Conservation (phyloP, 192 early-diverging fungal species). For the Phlyctochytrium arcticum region DNA sequence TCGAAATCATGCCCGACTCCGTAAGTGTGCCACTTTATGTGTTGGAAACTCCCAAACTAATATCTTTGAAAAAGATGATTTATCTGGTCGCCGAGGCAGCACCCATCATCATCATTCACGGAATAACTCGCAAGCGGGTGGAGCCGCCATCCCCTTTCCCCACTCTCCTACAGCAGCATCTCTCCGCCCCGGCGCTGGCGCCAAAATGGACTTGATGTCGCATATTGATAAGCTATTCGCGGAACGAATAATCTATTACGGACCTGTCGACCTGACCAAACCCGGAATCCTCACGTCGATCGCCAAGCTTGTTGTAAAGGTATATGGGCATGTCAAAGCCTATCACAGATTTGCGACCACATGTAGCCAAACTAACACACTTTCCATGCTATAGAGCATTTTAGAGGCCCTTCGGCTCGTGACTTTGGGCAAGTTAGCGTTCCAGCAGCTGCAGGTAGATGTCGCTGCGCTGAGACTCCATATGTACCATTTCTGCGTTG, state of each 20-base stretch:
- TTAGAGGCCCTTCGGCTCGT: slow-evolving; percentile 53
- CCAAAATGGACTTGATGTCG: slow-evolving; percentile 49
- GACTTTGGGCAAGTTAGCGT: slow-evolving; percentile 45
- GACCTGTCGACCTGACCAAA: slow-evolving; percentile 50
- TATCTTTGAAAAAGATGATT: background rate
- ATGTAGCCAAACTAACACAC: background rate
- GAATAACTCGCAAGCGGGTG: too few species aligned
- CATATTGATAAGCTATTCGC: slow-evolving; percentile 70
- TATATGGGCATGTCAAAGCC: slow-evolving; percentile 24
- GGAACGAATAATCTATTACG: slow-evolving; percentile 62
- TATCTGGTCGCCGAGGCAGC: background rate
- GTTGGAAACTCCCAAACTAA: background rate
- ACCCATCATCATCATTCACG: slow-evolving; percentile 11
- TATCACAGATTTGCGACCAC: background rate
- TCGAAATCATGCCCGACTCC: background rate
- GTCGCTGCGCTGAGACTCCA: slow-evolving; percentile 43
- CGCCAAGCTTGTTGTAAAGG: slow-evolving; percentile 59
- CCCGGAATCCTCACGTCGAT: slow-evolving; percentile 47
- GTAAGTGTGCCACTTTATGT: background rate
- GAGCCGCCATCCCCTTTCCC: too few species aligned
- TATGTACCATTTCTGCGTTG: slow-evolving; percentile 31
- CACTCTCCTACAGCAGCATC: too few species aligned
- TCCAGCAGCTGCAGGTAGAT: slow-evolving; percentile 68
- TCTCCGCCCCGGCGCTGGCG: too few species aligned
- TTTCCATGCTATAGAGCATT: slow-evolving; percentile 18